Base-by-base conservation (phyloP, 2,329 filamentous ascomycete species). In the Trichoderma sp. region DNA sequence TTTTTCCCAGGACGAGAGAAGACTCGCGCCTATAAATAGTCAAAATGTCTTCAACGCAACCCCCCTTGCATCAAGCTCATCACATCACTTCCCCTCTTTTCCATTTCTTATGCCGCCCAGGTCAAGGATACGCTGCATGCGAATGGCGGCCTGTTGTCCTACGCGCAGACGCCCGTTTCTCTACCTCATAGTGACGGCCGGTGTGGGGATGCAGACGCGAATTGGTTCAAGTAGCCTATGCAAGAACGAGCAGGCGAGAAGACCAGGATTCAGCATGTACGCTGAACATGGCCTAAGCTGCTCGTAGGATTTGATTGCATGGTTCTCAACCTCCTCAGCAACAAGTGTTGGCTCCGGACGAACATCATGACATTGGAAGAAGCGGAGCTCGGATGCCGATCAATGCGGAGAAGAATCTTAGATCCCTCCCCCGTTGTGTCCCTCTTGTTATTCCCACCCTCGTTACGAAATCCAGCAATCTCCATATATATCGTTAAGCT, bases 41-140 rank as follows among this genome's bases (percentile, higher is more conserved):
- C 32, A n/a, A 26, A 18, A 54, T 7, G 13, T 32, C 52, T 10
- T 55, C 39, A 39, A 39, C n/a, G 34, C 2, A 3, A 43, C 39
- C 46, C 26, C 56, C 56, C 65, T 43, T 52, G 37, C 21, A 28
- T 16, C 26, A 21, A 37, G 26, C 26, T 26, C 26, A 26, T 26
- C 26, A 26, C 7, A 11, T 51, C 26, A 32, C 11, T 63, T 63
- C 37, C 66, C 66, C 66, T 64, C 59, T 49, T 39, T 64, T 64
- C n/a, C n/a, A 4, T 24, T 39, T 39, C 34, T 34, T 18, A 24
- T 46, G 32, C n/a, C n/a, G 14, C 24, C 13, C 43, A 51, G 16
- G 34, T 59, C 30, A 63, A 64, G 64, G 66, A 39, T 39, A 55
- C 51, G 59, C 66, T 68, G 66, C 66, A 68, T 68, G 52, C 51